Evolutionary conservation across 169 alveolate genomes (phyloP), one percentile per base, ranked within the genome.

Genomic region (Cystoisospora suis): DNA sequence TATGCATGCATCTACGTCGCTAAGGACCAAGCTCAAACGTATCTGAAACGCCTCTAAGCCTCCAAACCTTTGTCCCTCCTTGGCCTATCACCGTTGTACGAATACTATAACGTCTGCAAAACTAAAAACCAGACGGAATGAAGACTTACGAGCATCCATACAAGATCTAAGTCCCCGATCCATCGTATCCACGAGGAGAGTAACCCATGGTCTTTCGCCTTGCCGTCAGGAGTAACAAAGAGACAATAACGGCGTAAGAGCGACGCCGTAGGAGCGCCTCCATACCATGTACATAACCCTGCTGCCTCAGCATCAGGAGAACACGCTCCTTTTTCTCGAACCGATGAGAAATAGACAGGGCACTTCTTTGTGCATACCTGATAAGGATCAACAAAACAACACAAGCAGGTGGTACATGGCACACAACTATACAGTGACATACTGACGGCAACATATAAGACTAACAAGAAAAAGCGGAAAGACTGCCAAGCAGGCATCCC

Each of bases 311-410:
- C 44, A 44, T 83, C 89, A 1, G 89, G 34, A 36, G 69, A 40
- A 59, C 89, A 83, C 53, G 0, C 65, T 15, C 89, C 89, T 15
- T 23, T 15, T 23, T n/a, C 58, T 9, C 89, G 4, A 40, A 0
- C 12, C 3, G 88, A 23, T 0, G 47, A 38, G 27, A 81, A 81
- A 34, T 9, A 3, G 15, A 1, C 34, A 4, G 88, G 88, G 75
- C 88, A 81, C 47, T 15, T 23, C 58, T 36, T 53, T 17, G 88
- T 81, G 53, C 88, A 81, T 49, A 81, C 88, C 88, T 81, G 83
- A 2, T 12, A 61, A 29, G 42, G 29, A 23, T 23, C 12, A 23
- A 53, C 65, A 53, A 53, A 53, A 12, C 65, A 12, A 53, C 65
- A 23, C 65, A 53, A 53, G 23, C 12, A 53, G 65, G 65, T 23